Evolutionary conservation across 2,329 filamentous ascomycete species (phyloP).

Genomic region (Diaporthe aspalathi): DNA sequence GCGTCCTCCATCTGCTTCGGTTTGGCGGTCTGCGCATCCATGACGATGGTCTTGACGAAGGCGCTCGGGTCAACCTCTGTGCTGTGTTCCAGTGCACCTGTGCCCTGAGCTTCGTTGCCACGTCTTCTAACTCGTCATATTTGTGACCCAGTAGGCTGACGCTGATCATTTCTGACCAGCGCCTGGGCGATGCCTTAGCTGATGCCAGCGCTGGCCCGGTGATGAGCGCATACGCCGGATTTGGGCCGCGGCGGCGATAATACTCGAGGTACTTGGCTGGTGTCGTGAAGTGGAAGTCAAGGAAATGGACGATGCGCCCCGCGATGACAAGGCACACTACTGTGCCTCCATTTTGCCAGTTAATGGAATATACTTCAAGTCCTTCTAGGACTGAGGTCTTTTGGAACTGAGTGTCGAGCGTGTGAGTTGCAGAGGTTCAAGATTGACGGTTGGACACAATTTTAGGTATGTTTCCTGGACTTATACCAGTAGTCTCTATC

Average conservation of each 20-base stretch:
- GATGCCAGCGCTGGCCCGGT: constrained; percentile 51
- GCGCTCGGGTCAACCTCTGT: constrained; percentile 40
- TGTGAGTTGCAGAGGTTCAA: not conserved
- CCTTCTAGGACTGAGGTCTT: no score
- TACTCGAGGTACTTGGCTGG: constrained; percentile 41
- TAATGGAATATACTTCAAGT: no score
- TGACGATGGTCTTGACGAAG: constrained; percentile 46
- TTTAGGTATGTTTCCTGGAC: not conserved
- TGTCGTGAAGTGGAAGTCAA: constrained; percentile 42
- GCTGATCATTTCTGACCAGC: constrained; percentile 48
- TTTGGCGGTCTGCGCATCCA: constrained; percentile 47
- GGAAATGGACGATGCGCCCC: constrained; percentile 39
- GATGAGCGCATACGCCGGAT: constrained; percentile 47
- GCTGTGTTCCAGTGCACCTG: constrained; percentile 7
- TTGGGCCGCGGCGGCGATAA: constrained; percentile 43
- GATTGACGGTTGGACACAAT: not conserved
- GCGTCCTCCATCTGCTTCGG: constrained; percentile 44
- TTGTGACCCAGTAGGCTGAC: constrained; percentile 49
- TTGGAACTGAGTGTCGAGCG: not conserved
- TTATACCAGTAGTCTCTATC: not conserved
- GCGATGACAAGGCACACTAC: constrained; percentile 36
- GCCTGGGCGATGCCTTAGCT: constrained; percentile 49
- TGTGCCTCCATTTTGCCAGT: constrained; percentile 39
- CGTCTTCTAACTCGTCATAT: constrained; percentile 45
- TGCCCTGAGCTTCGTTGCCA: constrained; percentile 42